These are phyloP conservation scores for Aspergillus texensis DNA, from an alignment of 2,329 filamentous ascomycete genomes.

Conservation along the genomic window DNA sequence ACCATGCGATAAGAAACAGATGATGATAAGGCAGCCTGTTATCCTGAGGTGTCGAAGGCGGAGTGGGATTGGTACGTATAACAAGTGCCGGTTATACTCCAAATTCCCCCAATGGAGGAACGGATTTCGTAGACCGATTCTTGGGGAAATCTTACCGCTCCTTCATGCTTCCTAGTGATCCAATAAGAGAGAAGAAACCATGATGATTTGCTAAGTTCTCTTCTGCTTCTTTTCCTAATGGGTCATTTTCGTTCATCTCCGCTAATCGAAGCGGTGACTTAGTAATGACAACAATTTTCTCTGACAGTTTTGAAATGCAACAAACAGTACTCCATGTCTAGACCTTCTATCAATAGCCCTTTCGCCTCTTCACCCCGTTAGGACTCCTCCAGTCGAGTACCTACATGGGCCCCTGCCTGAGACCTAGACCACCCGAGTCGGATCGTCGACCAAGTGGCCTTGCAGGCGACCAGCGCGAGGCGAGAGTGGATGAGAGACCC, in stretches of 20 bases:
- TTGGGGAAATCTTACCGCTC: background rate
- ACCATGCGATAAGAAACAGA: background rate
- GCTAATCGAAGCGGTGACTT: background rate
- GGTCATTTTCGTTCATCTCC: background rate
- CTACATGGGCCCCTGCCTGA: constrained; percentile 22
- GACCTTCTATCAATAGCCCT: constrained; percentile 8
- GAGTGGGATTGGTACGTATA: background rate
- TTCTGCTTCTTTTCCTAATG: background rate
- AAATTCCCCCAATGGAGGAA: background rate
- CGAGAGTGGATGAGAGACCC: constrained; percentile 28
- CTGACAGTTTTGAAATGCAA: background rate
- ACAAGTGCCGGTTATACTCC: background rate
- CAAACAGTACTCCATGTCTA: background rate
- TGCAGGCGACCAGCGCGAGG: constrained; percentile 26
- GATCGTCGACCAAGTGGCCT: constrained; percentile 27
- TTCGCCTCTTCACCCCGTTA: constrained; percentile 12
- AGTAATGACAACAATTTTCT: background rate
- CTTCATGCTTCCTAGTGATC: background rate
- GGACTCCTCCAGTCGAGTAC: constrained; percentile 18
- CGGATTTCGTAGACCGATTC: background rate
- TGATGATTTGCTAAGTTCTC: background rate
- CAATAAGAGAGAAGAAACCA: background rate
- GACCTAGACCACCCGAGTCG: constrained; percentile 16
- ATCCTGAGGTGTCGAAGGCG: constrained; percentile 1
- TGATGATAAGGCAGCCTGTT: background rate